Conservation (phyloP, 805 yeast species). For the Wickerhamomyces mucosus region DNA sequence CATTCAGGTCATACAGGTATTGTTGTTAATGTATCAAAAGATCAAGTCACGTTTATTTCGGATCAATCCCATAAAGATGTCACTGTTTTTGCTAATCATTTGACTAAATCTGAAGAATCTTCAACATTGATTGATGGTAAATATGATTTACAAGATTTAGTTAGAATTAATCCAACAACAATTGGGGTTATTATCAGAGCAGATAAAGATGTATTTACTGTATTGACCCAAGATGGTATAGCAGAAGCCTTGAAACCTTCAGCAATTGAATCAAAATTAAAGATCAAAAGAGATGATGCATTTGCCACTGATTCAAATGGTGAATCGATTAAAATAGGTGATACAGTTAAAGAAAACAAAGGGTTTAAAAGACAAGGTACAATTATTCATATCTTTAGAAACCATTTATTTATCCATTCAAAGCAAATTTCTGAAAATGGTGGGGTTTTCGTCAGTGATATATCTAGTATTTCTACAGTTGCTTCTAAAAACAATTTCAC, state of each 20-base stretch:
- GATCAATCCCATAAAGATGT: conserved; percentile 85
- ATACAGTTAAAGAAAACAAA: conserved; percentile 75
- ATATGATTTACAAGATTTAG: conserved; percentile 82
- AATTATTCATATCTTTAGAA: conserved; percentile 78
- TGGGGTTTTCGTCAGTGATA: conserved; percentile 81
- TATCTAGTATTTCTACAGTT: conserved; percentile 70
- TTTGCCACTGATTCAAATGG: conserved; percentile 85
- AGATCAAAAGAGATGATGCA: conserved; percentile 54
- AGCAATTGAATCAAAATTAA: conserved; percentile 72
- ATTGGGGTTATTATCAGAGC: conserved; percentile 89
- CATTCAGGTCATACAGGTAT: conserved; percentile 92
- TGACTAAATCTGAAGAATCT: conserved; percentile 87
- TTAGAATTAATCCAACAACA: conserved; percentile 73
- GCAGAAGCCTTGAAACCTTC: conserved; percentile 62
- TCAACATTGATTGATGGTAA: conserved; percentile 65
- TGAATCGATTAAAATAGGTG: conserved; percentile 79
- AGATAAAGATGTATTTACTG: conserved; percentile 77
- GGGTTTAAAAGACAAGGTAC: conserved; percentile 87
- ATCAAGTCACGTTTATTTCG: conserved; percentile 81
- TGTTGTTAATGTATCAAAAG: conserved; percentile 73
- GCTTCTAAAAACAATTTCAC: conserved; percentile 70
- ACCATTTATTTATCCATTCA: conserved; percentile 69
- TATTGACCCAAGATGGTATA: conserved; percentile 77
- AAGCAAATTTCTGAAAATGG: conserved; percentile 74
- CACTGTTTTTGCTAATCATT: conserved; percentile 85